Base-by-base conservation (phyloP, 805 yeast species). In the Ogataea trehaloabstinens region DNA sequence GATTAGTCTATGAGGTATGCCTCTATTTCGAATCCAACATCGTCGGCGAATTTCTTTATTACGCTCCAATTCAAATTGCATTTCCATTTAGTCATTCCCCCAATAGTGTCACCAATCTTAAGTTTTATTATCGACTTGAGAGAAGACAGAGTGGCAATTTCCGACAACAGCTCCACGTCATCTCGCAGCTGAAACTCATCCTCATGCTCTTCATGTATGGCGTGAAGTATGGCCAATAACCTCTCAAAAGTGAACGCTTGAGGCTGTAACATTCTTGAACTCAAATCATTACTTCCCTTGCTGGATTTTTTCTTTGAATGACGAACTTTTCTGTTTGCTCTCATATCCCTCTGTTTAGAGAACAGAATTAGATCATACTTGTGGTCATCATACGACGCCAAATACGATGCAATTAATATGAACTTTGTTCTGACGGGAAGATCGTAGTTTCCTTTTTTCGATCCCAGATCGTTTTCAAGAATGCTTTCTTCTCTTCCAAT, bases 241-340 rank as follows among this genome's bases (percentile, higher is more conserved):
- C 97, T 70, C 56, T 90, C 96, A 32, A 88, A 57, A 24, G 82
- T 85, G 59, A 89, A 89, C 22, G 78, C 63, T 20, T 82, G 78
- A 0, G 95, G 85, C n/a, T 82, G 78, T 29, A 85, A 63, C 42
- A 82, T 69, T 25, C 86, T 68, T 3, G 81, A 71, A 37, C 80
- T 85, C 16, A 78, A 66, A 35, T 72, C 74, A 6, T 67, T 59
- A 40, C 70, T 71, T 38, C 67, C 29, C 30, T 28, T 70, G 32
- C 34, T 20, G 27, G 37, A 42, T 32, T 42, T 47, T 40, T 35
- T 48, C 30, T 51, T 49, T 16, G 51, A 31, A 22, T 42, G 51
- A 20, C 55, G 70, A 4, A 66, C 54, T 18, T 62, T 55, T 37
- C 73, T 61, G 8, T 68, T 68, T 15, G 63, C 64, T 37, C 70